A percentile compares a stretch with the other conserved stretches of the same genome.
Evolutionary conservation across 768 basidiomycete species (phyloP).

Genomic region (Psilocybe cubensis): DNA sequence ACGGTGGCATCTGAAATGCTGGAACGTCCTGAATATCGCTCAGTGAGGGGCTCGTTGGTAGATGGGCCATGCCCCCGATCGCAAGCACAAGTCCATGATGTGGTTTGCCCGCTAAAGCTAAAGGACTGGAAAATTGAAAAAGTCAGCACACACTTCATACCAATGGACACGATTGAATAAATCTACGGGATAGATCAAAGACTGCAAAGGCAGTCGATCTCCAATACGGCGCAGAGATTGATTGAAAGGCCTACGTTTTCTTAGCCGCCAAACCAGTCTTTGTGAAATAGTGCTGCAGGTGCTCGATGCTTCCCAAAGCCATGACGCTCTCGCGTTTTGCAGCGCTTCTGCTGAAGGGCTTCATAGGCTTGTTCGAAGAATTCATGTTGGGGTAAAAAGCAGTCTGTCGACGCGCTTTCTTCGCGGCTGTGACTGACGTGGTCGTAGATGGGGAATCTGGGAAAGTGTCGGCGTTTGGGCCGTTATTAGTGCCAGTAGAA

Average conservation of each 20-base stretch:
- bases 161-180: not conserved
- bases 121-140: conserved; percentile 28
- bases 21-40: conserved; percentile 45
- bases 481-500: conserved; percentile 49
- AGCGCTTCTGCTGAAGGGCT: conserved; percentile 88
- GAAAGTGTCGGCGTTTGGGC: conserved; percentile 23
- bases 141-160: conserved; percentile 10
- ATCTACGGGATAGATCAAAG: not conserved
- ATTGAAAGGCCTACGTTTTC: conserved; percentile 58
- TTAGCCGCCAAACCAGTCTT: conserved; percentile 81
- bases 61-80: conserved; percentile 61
- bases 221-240: not conserved
- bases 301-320: conserved; percentile 94
- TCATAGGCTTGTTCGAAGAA: conserved; percentile 70
- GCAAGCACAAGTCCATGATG: conserved; percentile 75
- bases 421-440: conserved; percentile 23
- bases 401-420: conserved; percentile 66
- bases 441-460: conserved; percentile 22
- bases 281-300: conserved; percentile 93
- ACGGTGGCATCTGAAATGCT: conserved; percentile 75
- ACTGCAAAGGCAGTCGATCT: not conserved
- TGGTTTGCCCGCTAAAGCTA: conserved; percentile 45
- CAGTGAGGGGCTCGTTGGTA: conserved; percentile 45
- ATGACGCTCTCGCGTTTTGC: conserved; percentile 94
- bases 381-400: conserved; percentile 81